Conservation (phyloP, 306 rosid genomes). For the Pterocarpus macrocarpus region DNA sequence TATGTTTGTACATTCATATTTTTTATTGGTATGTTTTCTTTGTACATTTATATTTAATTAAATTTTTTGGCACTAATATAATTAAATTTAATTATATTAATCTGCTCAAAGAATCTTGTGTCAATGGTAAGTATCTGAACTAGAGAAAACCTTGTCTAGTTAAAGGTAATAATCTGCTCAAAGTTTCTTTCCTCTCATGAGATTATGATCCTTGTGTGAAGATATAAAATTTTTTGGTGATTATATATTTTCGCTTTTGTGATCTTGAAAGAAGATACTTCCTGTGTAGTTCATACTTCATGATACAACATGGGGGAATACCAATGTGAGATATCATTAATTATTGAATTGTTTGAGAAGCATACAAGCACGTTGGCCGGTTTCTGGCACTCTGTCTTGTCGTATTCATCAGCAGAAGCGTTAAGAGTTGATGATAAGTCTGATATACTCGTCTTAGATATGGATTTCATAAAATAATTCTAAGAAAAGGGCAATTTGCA, state of each 20-base stretch:
- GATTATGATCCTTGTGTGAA: background rate
- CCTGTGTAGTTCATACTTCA: constrained; percentile 17
- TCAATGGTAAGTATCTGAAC: background rate
- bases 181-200: background rate
- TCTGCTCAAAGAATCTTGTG: background rate
- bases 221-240: background rate
- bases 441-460: no score
- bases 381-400: background rate
- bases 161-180: background rate
- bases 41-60: no score
- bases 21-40: no score
- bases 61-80: no score
- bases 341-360: background rate
- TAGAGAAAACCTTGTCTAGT: background rate
- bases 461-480: no score
- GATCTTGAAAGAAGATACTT: background rate
- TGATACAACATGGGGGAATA: background rate
- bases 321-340: background rate
- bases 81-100: no score
- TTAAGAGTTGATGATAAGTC: no score
- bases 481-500: no score
- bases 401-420: no score
- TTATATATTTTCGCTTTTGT: background rate
- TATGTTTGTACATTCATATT: no score
- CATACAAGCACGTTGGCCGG: background rate